Conservation (phyloP, 768 basidiomycete species). For the Lactifluus subvellereus region DNA sequence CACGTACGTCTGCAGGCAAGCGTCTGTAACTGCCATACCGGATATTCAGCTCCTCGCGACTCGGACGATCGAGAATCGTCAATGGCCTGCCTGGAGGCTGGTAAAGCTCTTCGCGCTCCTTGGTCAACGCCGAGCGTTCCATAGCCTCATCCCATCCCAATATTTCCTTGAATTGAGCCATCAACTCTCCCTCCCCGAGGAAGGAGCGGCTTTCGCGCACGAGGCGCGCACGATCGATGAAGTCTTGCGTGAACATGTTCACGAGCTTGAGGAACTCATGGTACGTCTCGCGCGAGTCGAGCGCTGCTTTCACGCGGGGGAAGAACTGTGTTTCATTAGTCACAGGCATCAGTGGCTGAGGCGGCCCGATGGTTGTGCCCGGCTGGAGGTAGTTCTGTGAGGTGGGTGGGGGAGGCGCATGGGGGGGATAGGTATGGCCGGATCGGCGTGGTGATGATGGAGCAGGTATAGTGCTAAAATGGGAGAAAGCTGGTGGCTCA, state of each 20-base stretch:
- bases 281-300: constrained; percentile 71
- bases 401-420: constrained; percentile 13
- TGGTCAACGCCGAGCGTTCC: constrained; percentile 33
- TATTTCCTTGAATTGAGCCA: constrained; percentile 77
- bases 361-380: constrained; percentile 7
- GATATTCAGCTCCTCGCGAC: constrained; percentile 59
- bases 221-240: constrained; percentile 81
- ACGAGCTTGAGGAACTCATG: constrained; percentile 95
- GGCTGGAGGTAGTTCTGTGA: constrained; percentile 1
- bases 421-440: constrained; percentile 19
- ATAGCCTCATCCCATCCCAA: constrained; percentile 81
- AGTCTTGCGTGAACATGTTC: constrained; percentile 91
- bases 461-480: constrained; percentile 27
- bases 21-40: constrained; percentile 88
- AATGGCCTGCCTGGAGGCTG: constrained; percentile 26
- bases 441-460: constrained; percentile 30
- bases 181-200: constrained; percentile 66
- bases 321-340: constrained; percentile 73
- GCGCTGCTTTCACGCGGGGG: constrained; percentile 73
- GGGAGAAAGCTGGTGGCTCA: constrained; percentile 28
- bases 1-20: constrained; percentile 69
- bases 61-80: constrained; percentile 37
- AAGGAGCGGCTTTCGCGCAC: constrained; percentile 77
- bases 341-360: constrained; percentile 22
- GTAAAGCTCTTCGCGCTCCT: constrained; percentile 29